Evolutionary conservation across 805 yeast genomes (phyloP), one percentile per base, ranked within the genome.

Genomic region (Ogataea nitratoaversa): DNA sequence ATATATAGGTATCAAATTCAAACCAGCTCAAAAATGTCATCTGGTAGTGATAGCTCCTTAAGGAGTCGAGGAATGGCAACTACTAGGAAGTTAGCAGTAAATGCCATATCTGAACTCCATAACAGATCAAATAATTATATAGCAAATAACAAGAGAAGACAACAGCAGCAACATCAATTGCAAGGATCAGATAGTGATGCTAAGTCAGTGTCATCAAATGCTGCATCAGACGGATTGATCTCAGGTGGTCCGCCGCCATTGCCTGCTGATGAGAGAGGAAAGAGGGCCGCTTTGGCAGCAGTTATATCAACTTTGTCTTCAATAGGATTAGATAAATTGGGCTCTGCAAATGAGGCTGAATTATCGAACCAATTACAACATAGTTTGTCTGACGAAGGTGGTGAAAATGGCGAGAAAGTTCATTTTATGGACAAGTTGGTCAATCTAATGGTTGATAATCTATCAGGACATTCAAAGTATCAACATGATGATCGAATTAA

Each of bases 351-450:
- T 0, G 13, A 32, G 13, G 32, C 34, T 16, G 48, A 45, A 12
- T 18, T 40, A 27, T 37, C 42, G 16, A 29, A 20, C 14, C 19
- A 30, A 13, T 11, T 28, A 3, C 36, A 37, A 12, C 9, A 6
- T 6, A 29, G 12, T 28, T 14, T 46, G n/a, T 36, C 46, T 20
- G 49, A 57, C 29, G 48, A 52, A 13, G 17, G 19, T 6, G 29
- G 33, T 36, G 57, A 52, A 19, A 37, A 34, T 19, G 52, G 48
- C 24, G 61, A 64, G 28, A 51, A 50, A 30, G 65, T 62, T 16
- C 84, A 79, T 51, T 82, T 82, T 52, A 63, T 77, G 41, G 89
- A 82, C 53, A 62, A 68, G 23, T 62, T 82, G 36, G 61, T 82
- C 41, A 83, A 78, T 47, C 70, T 68, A 48, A 50, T 81, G 36